phyloP scores from a whole-genome alignment of 768 basidiomycete genomes.

The Kwoniella mangroviensis region DNA sequence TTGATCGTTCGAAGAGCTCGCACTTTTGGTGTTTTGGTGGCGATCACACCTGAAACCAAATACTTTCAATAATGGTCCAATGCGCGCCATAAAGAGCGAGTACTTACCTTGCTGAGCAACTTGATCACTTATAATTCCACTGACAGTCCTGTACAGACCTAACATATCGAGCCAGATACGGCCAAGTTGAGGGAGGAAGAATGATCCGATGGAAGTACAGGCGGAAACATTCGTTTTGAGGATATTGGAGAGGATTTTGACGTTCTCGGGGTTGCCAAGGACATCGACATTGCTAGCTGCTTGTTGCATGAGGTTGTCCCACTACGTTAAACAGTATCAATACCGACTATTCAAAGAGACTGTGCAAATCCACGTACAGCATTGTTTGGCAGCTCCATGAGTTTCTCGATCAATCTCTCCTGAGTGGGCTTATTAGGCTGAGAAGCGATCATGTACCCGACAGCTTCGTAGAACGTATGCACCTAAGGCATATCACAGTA shows the following conservation, averaged over 20 bases:
- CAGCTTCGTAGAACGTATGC: conserved; percentile 98
- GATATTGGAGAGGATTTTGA: conserved; percentile 95
- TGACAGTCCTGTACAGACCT: conserved; percentile 95
- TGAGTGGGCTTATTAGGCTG: conserved; percentile 98
- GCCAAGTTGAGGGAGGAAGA: conserved; percentile 96
- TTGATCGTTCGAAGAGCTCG: conserved; percentile 93
- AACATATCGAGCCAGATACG: conserved; percentile 98
- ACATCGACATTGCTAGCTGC: conserved; percentile 92
- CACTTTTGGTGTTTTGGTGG: conserved; percentile 96
- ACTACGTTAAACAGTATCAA: conserved; percentile 62
- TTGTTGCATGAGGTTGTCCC: conserved; percentile 96
- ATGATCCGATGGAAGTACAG: conserved; percentile 93
- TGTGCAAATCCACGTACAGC: conserved; percentile 66
- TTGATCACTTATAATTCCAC: conserved; percentile 91
- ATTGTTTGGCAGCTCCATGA: conserved; percentile 97
- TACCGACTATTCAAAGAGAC: not conserved
- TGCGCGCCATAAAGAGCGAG: not conserved
- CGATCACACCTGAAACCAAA: conserved; percentile 70
- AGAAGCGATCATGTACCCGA: conserved; percentile 99
- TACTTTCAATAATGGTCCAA: no score
- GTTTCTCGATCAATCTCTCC: conserved; percentile 87
- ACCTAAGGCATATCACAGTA: conserved; percentile 60
- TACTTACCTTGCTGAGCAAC: conserved; percentile 75
- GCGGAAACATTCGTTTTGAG: conserved; percentile 98
- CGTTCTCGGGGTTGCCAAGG: conserved; percentile 84